Conservation (phyloP, 1,139 yeast species). For the Suhomyces yuchorum region DNA sequence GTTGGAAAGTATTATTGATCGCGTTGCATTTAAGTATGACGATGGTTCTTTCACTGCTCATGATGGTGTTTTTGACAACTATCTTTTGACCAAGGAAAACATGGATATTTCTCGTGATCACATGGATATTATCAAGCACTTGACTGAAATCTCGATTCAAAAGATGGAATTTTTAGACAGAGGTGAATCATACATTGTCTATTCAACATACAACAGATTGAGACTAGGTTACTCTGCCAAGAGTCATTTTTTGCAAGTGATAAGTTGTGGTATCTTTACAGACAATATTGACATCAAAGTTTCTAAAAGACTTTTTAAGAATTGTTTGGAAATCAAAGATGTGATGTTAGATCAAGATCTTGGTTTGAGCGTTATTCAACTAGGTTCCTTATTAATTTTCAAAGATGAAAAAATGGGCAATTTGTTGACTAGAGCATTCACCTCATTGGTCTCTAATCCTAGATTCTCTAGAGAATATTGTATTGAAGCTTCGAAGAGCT, state of each 20-base stretch:
- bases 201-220: constrained; percentile 42
- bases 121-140: constrained; percentile 28
- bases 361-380: constrained; percentile 52
- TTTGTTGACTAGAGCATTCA: constrained; percentile 50
- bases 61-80: constrained; percentile 8
- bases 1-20: constrained; percentile 33
- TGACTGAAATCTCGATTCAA: constrained; percentile 39
- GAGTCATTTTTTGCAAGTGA: constrained; percentile 41
- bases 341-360: constrained; percentile 49
- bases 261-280: constrained; percentile 47
- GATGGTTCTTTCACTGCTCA: constrained; percentile 14
- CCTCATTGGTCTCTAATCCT: constrained; percentile 52
- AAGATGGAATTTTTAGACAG: constrained; percentile 47
- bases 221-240: constrained; percentile 46
- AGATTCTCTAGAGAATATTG: constrained; percentile 33
- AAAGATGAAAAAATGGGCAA: constrained; percentile 50
- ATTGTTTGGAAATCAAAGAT: constrained; percentile 42
- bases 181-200: constrained; percentile 48
- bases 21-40: constrained; percentile 28
- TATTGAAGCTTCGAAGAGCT: constrained; percentile 38
- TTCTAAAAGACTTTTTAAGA: constrained; percentile 38
- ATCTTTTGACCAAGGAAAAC: constrained; percentile 12
- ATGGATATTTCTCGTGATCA: constrained; percentile 15
- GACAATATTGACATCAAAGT: constrained; percentile 40
- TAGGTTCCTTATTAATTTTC: constrained; percentile 56